Base-by-base conservation (phyloP, 129 eudicot species). In the Flaveria linearis region DNA sequence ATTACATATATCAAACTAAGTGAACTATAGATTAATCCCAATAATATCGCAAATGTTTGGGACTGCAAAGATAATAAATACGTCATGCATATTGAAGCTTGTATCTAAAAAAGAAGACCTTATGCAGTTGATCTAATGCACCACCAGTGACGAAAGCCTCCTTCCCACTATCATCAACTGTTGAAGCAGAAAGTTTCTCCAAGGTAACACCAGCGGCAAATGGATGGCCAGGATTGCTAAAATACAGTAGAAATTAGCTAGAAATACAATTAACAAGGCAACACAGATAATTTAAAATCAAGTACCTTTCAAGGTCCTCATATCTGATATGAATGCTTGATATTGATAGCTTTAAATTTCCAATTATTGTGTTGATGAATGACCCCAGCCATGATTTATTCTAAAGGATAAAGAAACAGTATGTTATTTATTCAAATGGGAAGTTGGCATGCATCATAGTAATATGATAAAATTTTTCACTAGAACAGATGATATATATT, bases 371-470 rank as follows among this genome's bases (percentile, higher is more conserved):
- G 87, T 88, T 85, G 80, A 95, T 89, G 78, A 95, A 80, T 69
- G 99, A 95, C 78, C 99, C 99, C 81, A 95, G 84, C 99, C 99
- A 95, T 57, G 99, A 87, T 76, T 89, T 89, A 68, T 95, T 95
- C 99, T 95, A 17, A 43, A 83, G 79, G 72, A 86, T 66, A 82
- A 78, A 14, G 73, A 57, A 62, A 71, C 64, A 67, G 76, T 69
- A 72, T 63, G 68, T 71, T 75, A 85, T 30, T 71, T 52, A 84
- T 71, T 41, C 71, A 17, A 61, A 82, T 79, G 75, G 61, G 62
- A 78, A 30, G 75, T 43, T 51, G 56, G 68, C 42, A 82, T 50
- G 72, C 60, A 76, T 39, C 25, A 17, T 64, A 36, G 50, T 18
- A 76, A 43, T 56, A 73, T 45, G 69, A 43, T 65, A 50, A 12